Percentiles rank a stretch among this genome's conserved stretches.
Conservation (phyloP, 2,329 filamentous ascomycete species). For the Stemphylium lycopersici region DNA sequence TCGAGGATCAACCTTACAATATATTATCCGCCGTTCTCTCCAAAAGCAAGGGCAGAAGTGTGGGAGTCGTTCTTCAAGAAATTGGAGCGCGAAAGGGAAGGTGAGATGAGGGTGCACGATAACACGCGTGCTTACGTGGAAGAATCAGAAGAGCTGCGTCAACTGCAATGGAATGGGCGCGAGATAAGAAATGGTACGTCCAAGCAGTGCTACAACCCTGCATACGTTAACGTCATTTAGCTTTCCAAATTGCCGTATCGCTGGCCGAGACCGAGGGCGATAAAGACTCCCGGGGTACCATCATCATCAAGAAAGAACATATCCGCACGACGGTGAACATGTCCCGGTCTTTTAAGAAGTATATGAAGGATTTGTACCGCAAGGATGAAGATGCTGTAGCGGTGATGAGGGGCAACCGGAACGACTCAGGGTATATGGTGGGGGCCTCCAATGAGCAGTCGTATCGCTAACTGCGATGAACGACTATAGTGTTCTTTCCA, state of each 20-base stretch:
- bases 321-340: constrained; percentile 16
- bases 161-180: constrained; percentile 34
- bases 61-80: constrained; percentile 28
- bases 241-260: constrained; percentile 29
- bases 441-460: not conserved
- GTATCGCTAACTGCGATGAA: not conserved
- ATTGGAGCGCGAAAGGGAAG: not conserved
- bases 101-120: constrained; percentile 19
- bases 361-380: constrained; percentile 11
- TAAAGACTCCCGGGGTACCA: not conserved
- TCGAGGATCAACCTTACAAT: constrained; percentile 83
- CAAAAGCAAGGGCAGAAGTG: constrained; percentile 13
- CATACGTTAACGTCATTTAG: constrained; percentile 1
- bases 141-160: constrained; percentile 15
- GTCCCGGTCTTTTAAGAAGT: constrained; percentile 21
- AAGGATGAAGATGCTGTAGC: constrained; percentile 8
- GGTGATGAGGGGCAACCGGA: not conserved
- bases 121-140: constrained; percentile 17
- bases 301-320: constrained; percentile 12
- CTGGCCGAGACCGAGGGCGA: constrained; percentile 22
- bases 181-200: constrained; percentile 36
- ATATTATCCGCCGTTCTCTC: constrained; percentile 59
- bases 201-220: not conserved
- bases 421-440: not conserved
- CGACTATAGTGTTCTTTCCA: not conserved